Conservation (phyloP, 345 rosid genomes). For the Brassica nigra region DNA sequence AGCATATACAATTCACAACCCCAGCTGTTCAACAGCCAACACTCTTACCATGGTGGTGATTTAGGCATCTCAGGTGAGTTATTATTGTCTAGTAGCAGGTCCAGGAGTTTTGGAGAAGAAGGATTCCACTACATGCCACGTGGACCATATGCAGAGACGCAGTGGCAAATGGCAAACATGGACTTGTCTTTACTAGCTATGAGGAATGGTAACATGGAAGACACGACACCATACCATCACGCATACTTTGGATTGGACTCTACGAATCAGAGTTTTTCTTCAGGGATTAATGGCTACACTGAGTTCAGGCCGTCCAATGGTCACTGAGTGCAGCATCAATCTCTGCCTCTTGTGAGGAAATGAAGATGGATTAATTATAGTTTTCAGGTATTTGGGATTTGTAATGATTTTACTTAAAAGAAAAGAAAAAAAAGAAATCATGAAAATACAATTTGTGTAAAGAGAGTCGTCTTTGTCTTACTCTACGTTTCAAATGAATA, state of each 20-base stretch:
- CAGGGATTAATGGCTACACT: conserved; percentile 63
- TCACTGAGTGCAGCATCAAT: conserved; percentile 45
- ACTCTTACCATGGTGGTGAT: conserved; percentile 49
- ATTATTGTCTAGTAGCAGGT: conserved; percentile 51
- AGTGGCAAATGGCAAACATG: conserved; percentile 70
- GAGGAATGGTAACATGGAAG: conserved; percentile 52
- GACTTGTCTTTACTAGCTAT: conserved; percentile 58
- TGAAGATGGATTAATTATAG: background rate
- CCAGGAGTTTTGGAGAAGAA: conserved; percentile 62
- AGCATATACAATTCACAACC: conserved; percentile 39
- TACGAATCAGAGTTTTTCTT: conserved; percentile 44
- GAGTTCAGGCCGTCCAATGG: conserved; percentile 71
- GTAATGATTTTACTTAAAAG: conserved; percentile 9
- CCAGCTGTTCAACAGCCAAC: conserved; percentile 54
- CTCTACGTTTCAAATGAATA: conserved; percentile 24
- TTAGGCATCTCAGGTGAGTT: conserved; percentile 51
- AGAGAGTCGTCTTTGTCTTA: conserved; percentile 17
- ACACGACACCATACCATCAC: conserved; percentile 41
- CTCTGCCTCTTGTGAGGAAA: background rate
- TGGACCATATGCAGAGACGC: conserved; percentile 34
- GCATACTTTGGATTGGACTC: background rate
- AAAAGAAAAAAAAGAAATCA: background rate
- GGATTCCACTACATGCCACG: conserved; percentile 46
- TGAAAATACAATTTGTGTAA: conserved; percentile 33
- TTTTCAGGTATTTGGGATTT: conserved; percentile 18